Evolutionary conservation across 495 filamentous ascomycete species (phyloP).

Genomic region (Aspergillus biplanus): DNA sequence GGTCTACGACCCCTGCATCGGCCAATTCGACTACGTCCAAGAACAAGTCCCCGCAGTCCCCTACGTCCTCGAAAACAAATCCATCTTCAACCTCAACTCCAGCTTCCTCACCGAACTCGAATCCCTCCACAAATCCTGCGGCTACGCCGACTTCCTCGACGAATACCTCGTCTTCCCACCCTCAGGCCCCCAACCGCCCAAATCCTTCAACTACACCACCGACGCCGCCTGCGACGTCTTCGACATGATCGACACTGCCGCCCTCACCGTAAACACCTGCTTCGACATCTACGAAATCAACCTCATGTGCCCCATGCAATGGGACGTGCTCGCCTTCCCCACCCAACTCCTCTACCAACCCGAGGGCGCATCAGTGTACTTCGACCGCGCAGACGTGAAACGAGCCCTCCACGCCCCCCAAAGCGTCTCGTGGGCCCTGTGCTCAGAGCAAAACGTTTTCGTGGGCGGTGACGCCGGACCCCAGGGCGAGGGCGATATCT

Average conservation of each 20-base stretch:
- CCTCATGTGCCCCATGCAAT: conserved; percentile 45
- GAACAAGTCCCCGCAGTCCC: conserved; percentile 49
- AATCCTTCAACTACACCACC: conserved; percentile 35
- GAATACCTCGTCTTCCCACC: conserved; percentile 61
- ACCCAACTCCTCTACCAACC: conserved; percentile 43
- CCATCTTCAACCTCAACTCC: conserved; percentile 61
- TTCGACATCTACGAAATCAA: conserved; percentile 63
- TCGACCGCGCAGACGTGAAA: conserved; percentile 61
- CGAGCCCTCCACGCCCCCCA: conserved; percentile 59
- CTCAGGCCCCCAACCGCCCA: conserved; percentile 42
- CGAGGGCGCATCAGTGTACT: conserved; percentile 54
- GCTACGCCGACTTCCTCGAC: conserved; percentile 58
- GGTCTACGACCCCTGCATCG: conserved; percentile 47
- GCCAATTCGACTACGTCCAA: conserved; percentile 45
- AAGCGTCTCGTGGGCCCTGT: conserved; percentile 47
- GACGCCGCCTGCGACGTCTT: conserved; percentile 56
- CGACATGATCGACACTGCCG: conserved; percentile 50
- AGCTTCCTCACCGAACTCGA: conserved; percentile 54
- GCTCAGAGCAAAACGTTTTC: conserved; percentile 48
- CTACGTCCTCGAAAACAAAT: conserved; percentile 52
- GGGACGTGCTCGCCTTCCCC: conserved; percentile 55
- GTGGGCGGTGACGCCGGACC: conserved; percentile 41
- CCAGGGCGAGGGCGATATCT: conserved; percentile 41
- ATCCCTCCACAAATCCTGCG: conserved; percentile 54
- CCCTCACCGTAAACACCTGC: conserved; percentile 58